Base-by-base conservation (phyloP, 106 monocot genomes). In the Phalaenopsis aphrodite region DNA sequence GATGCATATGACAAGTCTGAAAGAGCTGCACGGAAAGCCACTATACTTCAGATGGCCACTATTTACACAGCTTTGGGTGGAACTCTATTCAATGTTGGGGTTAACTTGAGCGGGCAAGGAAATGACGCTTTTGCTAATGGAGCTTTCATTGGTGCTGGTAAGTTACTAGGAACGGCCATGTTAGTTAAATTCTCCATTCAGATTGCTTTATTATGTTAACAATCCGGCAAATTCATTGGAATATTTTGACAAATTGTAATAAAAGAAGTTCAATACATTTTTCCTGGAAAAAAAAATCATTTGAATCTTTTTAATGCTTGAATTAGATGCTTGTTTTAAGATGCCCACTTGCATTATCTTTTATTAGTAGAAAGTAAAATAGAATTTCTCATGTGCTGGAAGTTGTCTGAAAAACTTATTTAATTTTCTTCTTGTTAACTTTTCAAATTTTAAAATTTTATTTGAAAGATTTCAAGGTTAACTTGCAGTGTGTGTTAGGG, bases 21-120 rank as follows among this genome's bases (percentile, higher is more conserved):
- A 83, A 87, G 99, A 90, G 93, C 99, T 24, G 94, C 99, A 76
- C 77, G 84, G 57, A 99, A 91, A 83, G 94, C 99, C 64, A 81
- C 88, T 10, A 90, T 93, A 82, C 80, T 99, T 73, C 99, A 95
- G 69, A 95, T 95, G 99, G 93, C 95, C 8, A 91, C 95, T 64
- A 81, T 99, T 69, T 95, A 93, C 86, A 91, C 93, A 41, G 88
- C 93, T 85, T 79, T 95, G 21, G 75, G 92, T 75, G 95, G 94
- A 81, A 93, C 92, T 37, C 77, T 99, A 43, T 56, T 95, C 41
- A 93, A 99, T 83, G 79, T 91, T 78, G 99, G 99, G 10, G 83
- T 99, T 42, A 86, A 93, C 56, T 86, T 95, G 48, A 88, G 79
- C 61, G 81, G 80, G 78, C 92, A 93, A 82, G 95, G 95, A 81